phyloP scores from a whole-genome alignment of 441 rosid genomes.

The Eutrema salsugineum region DNA sequence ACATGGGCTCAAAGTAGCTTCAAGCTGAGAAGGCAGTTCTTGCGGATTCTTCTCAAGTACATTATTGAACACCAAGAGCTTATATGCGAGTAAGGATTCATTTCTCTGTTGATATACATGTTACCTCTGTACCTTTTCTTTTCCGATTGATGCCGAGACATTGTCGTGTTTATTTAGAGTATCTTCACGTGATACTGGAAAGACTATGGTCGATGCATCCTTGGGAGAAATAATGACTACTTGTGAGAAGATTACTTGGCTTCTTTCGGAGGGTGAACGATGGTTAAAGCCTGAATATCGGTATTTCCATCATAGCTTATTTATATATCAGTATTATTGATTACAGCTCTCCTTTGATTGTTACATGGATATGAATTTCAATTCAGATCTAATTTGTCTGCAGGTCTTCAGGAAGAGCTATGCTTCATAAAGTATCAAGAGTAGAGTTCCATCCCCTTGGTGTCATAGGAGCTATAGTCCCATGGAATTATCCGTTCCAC shows the following conservation, averaged over 20 bases:
- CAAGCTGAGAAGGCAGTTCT: conserved; percentile 91
- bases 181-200: conserved; percentile 98
- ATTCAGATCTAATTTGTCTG: conserved; percentile 8
- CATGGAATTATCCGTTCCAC: conserved; percentile 99
- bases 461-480: conserved; percentile 96
- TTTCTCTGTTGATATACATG: not conserved
- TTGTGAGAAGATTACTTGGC: conserved; percentile 99
- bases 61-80: conserved; percentile 93
- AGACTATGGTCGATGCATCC: conserved; percentile 99
- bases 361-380: not conserved
- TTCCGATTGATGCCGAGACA: not conserved
- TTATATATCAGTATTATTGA: not conserved
- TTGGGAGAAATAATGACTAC: conserved; percentile 99
- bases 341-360: not conserved
- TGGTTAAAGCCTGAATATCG: conserved; percentile 97
- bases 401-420: conserved; percentile 95
- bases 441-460: conserved; percentile 97
- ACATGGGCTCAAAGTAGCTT: conserved; percentile 90
- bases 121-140: not conserved
- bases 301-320: conserved; percentile 31
- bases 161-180: conserved; percentile 46
- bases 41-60: conserved; percentile 89
- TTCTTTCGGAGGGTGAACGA: conserved; percentile 94
- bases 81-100: conserved; percentile 87
- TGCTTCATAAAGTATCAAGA: conserved; percentile 87